Percentiles rank a stretch among this genome's conserved stretches.
Evolutionary conservation across 495 filamentous ascomycete species (phyloP).

Genomic region (Penicillium angulare): DNA sequence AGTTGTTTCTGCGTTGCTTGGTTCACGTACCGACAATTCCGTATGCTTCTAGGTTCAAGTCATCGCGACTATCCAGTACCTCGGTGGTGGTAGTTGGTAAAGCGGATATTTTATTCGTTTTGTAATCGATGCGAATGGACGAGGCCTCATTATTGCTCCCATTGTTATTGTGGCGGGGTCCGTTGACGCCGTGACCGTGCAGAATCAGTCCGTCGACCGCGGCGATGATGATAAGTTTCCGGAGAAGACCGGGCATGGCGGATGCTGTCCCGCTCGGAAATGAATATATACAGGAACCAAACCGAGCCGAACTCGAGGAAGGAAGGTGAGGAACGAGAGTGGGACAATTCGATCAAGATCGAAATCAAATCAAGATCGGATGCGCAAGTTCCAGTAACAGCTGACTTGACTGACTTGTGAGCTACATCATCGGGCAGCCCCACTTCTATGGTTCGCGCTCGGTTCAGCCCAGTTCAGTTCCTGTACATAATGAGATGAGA

Average conservation of each 20-base stretch:
- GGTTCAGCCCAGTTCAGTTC: too few species aligned
- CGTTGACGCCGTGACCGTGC: slow-evolving; percentile 58
- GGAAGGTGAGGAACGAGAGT: neutral
- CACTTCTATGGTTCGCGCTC: neutral
- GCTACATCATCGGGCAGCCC: slow-evolving; percentile 29
- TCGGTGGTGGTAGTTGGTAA: slow-evolving; percentile 38
- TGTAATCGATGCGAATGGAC: slow-evolving; percentile 71
- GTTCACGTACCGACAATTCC: slow-evolving; percentile 74
- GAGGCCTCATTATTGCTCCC: slow-evolving; percentile 37
- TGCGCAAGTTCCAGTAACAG: slow-evolving; percentile 18
- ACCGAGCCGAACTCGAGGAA: neutral
- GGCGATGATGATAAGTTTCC: slow-evolving; percentile 78
- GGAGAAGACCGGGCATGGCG: slow-evolving; percentile 69
- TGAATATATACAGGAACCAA: neutral
- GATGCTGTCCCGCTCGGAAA: neutral
- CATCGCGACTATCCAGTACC: slow-evolving; percentile 33
- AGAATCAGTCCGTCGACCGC: slow-evolving; percentile 84
- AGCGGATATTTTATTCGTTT: slow-evolving; percentile 56
- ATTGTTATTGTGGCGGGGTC: slow-evolving; percentile 40
- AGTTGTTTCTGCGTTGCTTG: neutral
- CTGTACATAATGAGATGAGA: neutral
- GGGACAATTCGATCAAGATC: neutral
- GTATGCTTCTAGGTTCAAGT: slow-evolving; percentile 69
- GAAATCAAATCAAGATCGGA: slow-evolving; percentile 9
- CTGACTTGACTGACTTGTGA: slow-evolving; percentile 21